Percentiles rank a stretch among this genome's conserved stretches.
Evolutionary conservation across 148 eudicot species (phyloP).

Genomic region (Rhododendron ferrugineum): DNA sequence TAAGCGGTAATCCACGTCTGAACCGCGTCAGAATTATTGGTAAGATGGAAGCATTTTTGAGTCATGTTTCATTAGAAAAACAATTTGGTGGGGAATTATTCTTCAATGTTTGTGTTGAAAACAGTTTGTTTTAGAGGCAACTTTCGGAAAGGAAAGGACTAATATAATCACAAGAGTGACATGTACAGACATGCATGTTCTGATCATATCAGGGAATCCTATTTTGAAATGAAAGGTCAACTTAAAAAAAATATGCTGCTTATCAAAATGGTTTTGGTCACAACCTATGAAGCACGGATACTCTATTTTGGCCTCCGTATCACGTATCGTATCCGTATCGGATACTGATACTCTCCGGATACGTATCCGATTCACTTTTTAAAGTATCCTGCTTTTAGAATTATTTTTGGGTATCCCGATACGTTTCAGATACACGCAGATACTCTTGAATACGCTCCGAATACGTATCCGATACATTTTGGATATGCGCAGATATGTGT

Average conservation of each 20-base stretch:
- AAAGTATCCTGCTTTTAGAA: too few species aligned
- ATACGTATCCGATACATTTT: too few species aligned
- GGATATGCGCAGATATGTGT: too few species aligned
- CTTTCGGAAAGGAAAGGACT: constrained; percentile 13
- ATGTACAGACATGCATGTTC: background rate
- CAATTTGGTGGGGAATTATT: constrained; percentile 14
- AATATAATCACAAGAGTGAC: background rate
- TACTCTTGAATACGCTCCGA: too few species aligned
- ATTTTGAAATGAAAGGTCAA: constrained; percentile 6
- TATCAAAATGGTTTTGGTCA: background rate
- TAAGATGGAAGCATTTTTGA: background rate
- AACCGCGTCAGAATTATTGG: background rate
- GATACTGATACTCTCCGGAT: too few species aligned
- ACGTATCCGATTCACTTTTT: too few species aligned
- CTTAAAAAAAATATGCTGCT: background rate
- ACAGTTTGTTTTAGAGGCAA: constrained; percentile 7
- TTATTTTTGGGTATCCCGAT: too few species aligned
- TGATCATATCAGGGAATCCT: background rate
- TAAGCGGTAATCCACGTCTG: background rate
- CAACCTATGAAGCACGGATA: too few species aligned
- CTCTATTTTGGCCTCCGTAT: too few species aligned
- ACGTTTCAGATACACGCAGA: too few species aligned
- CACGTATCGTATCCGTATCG: too few species aligned
- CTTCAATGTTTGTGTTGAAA: background rate
- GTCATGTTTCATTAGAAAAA: background rate